Conservation (phyloP, 106 monocot species). For the Hemerocallis citrina region DNA sequence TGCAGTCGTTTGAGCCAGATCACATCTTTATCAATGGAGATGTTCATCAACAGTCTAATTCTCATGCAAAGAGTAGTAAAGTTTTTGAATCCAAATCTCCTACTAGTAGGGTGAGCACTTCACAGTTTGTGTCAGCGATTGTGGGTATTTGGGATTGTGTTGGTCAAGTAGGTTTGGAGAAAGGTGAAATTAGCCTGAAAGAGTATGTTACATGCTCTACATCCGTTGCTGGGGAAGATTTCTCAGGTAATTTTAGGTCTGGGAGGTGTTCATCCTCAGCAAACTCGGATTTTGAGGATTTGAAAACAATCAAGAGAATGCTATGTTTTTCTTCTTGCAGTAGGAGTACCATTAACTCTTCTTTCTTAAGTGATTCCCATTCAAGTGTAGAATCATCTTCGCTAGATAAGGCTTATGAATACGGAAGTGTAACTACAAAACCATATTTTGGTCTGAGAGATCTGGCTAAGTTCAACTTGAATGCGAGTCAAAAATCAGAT, state of each 20-base stretch:
- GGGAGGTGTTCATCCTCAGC: conserved; percentile 9
- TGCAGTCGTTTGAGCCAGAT: conserved; percentile 17
- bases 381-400: background rate
- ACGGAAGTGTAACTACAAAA: conserved; percentile 4
- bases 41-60: conserved; percentile 1
- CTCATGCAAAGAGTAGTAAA: conserved; percentile 7
- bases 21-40: background rate
- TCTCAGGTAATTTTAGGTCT: conserved; percentile 5
- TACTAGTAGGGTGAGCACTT: conserved; percentile 30
- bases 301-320: conserved; percentile 37
- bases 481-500: background rate
- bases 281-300: conserved; percentile 31
- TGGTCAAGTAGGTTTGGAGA: conserved; percentile 28
- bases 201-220: conserved; percentile 5
- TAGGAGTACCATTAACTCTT: conserved; percentile 11
- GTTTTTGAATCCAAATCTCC: conserved; percentile 15
- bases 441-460: conserved; percentile 6
- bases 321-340: conserved; percentile 37
- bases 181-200: conserved; percentile 16
- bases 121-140: conserved; percentile 43
- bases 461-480: background rate
- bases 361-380: conserved; percentile 16
- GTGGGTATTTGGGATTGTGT: conserved; percentile 58
- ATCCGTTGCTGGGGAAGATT: background rate
- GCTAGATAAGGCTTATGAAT: background rate